phyloP scores from a whole-genome alignment of 2,329 filamentous ascomycete genomes.

The Ophiostoma ips region DNA sequence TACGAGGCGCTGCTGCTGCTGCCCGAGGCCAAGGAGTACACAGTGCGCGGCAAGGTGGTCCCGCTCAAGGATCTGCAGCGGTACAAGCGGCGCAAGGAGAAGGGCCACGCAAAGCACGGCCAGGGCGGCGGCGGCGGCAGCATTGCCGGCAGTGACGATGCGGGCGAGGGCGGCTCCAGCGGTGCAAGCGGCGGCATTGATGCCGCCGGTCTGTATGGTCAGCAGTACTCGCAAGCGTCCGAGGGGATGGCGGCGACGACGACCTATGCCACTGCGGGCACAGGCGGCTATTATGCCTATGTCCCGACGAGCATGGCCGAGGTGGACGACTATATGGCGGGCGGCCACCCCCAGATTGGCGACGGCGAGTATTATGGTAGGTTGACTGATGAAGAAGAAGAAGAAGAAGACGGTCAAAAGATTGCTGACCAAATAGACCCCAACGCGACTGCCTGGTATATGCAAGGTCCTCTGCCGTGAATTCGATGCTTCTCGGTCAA shows the following conservation, averaged over 20 bases:
- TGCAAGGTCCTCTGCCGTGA: too few species aligned
- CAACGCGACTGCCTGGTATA: too few species aligned
- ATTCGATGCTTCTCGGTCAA: too few species aligned
- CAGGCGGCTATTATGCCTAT: too few species aligned
- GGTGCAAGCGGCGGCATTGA: neutral
- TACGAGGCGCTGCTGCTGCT: conserved; percentile 21
- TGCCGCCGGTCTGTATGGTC: neutral
- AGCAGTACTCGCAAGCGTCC: neutral
- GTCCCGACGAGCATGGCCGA: too few species aligned
- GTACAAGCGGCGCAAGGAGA: conserved; percentile 10
- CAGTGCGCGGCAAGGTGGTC: conserved; percentile 16
- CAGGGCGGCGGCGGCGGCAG: neutral
- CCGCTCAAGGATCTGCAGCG: conserved; percentile 7
- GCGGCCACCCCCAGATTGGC: too few species aligned
- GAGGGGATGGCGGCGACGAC: neutral
- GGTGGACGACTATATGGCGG: too few species aligned
- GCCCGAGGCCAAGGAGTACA: conserved; percentile 17
- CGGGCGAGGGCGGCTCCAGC: neutral
- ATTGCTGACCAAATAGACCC: too few species aligned
- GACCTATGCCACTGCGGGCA: neutral
- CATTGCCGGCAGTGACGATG: neutral
- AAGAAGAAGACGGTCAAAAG: too few species aligned
- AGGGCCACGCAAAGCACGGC: neutral
- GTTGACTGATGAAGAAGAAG: too few species aligned
- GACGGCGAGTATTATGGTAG: too few species aligned